These are phyloP conservation scores for Neonectria faginata DNA, from an alignment of 2,329 filamentous ascomycete genomes.

Conservation along the genomic window DNA sequence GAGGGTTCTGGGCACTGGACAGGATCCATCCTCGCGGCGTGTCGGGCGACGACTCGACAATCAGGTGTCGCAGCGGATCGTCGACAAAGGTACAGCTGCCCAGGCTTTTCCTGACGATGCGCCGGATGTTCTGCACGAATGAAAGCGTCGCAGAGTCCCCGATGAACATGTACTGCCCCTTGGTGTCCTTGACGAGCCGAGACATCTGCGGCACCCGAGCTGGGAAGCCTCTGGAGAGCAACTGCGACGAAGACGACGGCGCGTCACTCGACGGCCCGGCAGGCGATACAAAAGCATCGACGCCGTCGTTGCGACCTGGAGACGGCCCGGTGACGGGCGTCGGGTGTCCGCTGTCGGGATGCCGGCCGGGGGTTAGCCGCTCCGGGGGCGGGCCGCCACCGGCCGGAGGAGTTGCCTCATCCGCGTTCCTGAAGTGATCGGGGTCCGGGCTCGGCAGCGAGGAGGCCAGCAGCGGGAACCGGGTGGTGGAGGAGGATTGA, in stretches of 20 bases:
- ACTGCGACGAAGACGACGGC: constrained; percentile 35
- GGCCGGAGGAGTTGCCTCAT: constrained; percentile 9
- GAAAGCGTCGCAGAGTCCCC: constrained; percentile 52
- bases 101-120: constrained; percentile 47
- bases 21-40: constrained; percentile 45
- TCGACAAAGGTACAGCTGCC: constrained; percentile 50
- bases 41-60: constrained; percentile 50
- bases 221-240: constrained; percentile 41
- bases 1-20: constrained; percentile 41
- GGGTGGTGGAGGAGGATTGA: constrained; percentile 29
- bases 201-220: constrained; percentile 46
- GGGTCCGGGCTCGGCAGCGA: constrained; percentile 44
- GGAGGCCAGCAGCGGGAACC: constrained; percentile 38
- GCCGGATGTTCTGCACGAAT: constrained; percentile 51
- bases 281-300: constrained; percentile 16
- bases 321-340: constrained; percentile 15
- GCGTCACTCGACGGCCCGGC: constrained; percentile 22
- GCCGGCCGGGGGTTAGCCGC: constrained; percentile 33
- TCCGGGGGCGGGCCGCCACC: constrained; percentile 27
- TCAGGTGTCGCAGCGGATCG: constrained; percentile 49
- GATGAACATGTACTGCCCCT: constrained; percentile 52
- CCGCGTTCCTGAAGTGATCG: constrained; percentile 21
- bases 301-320: not conserved
- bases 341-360: constrained; percentile 7
- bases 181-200: constrained; percentile 48